Percentiles rank a stretch among this genome's conserved stretches.
Conservation (phyloP, 164 flowering plant species). For the Aristolochia fimbriata region DNA sequence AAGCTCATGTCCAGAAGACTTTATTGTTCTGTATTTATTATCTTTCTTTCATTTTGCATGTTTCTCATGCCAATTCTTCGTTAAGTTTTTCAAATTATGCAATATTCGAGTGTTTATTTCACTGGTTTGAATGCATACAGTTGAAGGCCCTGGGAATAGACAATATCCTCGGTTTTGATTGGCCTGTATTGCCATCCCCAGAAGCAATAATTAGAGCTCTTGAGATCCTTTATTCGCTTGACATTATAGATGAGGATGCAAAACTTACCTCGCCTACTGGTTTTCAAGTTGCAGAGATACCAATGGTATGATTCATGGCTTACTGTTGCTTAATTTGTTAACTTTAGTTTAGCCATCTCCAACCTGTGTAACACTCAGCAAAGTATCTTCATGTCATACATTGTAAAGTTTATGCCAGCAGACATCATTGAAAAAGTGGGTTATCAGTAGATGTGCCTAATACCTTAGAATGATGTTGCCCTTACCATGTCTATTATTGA, state of each 20-base stretch:
- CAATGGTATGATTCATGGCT: slow-evolving; percentile 43
- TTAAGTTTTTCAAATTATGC: no score
- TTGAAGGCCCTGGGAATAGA: slow-evolving; percentile 91
- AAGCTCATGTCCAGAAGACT: no score
- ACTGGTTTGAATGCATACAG: slow-evolving; percentile 25
- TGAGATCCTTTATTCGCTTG: slow-evolving; percentile 86
- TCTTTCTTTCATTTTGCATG: no score
- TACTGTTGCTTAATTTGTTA: background rate
- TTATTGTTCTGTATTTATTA: no score
- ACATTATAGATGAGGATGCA: slow-evolving; percentile 89
- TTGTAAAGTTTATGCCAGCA: no score
- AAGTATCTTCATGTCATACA: no score
- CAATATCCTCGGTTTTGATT: slow-evolving; percentile 94
- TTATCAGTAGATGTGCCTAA: no score
- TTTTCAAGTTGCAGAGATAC: slow-evolving; percentile 94
- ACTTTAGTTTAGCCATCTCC: background rate
- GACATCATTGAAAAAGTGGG: no score
- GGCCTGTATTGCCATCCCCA: slow-evolving; percentile 91
- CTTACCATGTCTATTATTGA: no score
- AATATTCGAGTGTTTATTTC: background rate
- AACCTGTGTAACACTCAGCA: no score
- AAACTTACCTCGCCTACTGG: slow-evolving; percentile 94
- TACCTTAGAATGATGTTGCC: no score
- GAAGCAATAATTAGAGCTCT: slow-evolving; percentile 94
- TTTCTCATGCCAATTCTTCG: no score